Percentiles rank a stretch among this genome's conserved stretches.
Conservation (phyloP, 1,139 yeast genomes). For the Hyphopichia wangnamkhiaoensis region DNA sequence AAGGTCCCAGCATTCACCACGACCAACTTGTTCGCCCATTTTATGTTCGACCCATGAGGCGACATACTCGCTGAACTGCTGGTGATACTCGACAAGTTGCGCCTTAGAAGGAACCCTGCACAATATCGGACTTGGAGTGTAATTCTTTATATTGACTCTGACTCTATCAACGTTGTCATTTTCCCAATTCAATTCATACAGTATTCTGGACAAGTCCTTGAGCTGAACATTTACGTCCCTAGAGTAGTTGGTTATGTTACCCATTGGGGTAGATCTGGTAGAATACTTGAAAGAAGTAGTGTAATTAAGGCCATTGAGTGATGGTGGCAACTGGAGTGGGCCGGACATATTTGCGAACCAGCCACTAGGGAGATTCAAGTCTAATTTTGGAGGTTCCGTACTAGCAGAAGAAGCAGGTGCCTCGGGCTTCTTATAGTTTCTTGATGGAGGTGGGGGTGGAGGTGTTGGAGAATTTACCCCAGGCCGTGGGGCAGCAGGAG, state of each 20-base stretch:
- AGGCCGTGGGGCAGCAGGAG: constrained; percentile 6
- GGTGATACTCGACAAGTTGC: constrained; percentile 42
- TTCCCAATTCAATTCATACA: constrained; percentile 51
- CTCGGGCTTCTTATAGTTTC: constrained; percentile 29
- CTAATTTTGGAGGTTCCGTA: constrained; percentile 33
- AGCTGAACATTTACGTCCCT: constrained; percentile 39
- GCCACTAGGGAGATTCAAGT: constrained; percentile 43
- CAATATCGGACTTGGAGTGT: constrained; percentile 51
- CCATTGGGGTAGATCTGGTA: constrained; percentile 10
- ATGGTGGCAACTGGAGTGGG: constrained; percentile 32
- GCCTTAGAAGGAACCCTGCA: constrained; percentile 32
- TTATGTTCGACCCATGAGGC: constrained; percentile 66
- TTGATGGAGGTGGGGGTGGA: constrained; percentile 41
- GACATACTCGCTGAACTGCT: constrained; percentile 52
- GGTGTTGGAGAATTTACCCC: constrained; percentile 10
- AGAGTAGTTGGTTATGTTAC: constrained; percentile 13
- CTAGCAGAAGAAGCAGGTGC: constrained; percentile 13
- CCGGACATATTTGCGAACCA: constrained; percentile 43
- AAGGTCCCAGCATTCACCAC: constrained; percentile 81
- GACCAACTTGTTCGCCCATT: constrained; percentile 57
- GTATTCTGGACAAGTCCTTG: constrained; percentile 52
- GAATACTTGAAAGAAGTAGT: constrained; percentile 29
- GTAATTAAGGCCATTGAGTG: constrained; percentile 38
- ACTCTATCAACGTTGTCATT: constrained; percentile 22
- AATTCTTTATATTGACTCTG: constrained; percentile 32